Conservation (phyloP, 2,329 filamentous ascomycete genomes). For the Lecanosticta acicola region DNA sequence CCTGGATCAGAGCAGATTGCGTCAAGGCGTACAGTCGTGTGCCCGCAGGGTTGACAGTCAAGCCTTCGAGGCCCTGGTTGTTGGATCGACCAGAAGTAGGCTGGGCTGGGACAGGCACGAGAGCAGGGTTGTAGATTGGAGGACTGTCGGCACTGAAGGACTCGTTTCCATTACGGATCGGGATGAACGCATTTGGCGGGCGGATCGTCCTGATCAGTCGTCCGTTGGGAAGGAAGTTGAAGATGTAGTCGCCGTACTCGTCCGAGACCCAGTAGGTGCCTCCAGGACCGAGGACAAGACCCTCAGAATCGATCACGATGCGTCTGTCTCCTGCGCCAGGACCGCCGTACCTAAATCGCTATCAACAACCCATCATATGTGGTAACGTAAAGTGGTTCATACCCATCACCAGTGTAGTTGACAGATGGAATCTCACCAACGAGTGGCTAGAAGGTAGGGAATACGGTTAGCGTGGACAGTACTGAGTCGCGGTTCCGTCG, state of each 20-base stretch:
- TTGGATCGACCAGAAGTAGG: conserved; percentile 60
- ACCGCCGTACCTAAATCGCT: conserved; percentile 48
- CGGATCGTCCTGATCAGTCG: conserved; percentile 58
- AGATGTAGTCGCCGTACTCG: conserved; percentile 56
- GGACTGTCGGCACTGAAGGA: conserved; percentile 61
- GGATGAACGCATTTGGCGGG: conserved; percentile 60
- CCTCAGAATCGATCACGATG: conserved; percentile 61
- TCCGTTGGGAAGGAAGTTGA: conserved; percentile 50
- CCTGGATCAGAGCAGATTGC: conserved; percentile 60
- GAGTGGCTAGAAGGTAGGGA: no score
- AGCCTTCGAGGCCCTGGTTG: conserved; percentile 70
- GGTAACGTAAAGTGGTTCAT: no score
- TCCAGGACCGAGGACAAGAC: conserved; percentile 55
- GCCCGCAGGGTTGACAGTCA: conserved; percentile 59
- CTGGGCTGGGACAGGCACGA: conserved; percentile 49
- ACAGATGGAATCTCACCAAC: conserved; percentile 51
- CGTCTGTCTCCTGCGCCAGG: conserved; percentile 54
- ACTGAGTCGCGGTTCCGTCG: no score
- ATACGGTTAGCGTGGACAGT: no score
- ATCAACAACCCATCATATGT: background rate
- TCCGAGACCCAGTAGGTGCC: conserved; percentile 62
- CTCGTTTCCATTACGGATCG: conserved; percentile 55
- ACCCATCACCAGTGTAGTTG: conserved; percentile 59
- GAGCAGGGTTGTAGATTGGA: conserved; percentile 52
- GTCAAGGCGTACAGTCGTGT: conserved; percentile 60